Conservation (phyloP, 2,329 filamentous ascomycete genomes). For the Botrytis hyacinthi region DNA sequence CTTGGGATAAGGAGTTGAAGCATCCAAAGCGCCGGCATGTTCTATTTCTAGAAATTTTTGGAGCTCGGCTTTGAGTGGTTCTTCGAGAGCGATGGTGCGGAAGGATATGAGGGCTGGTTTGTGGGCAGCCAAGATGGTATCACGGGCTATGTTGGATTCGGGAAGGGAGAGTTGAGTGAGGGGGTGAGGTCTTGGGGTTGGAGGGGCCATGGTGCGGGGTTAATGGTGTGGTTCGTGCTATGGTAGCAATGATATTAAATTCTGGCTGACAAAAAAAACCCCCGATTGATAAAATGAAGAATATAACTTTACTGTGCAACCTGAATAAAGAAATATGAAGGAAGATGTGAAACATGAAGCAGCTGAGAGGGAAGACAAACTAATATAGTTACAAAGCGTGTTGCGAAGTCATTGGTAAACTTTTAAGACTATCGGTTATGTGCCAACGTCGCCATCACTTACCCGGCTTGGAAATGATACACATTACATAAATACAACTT, state of each 20-base stretch:
- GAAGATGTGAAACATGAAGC: not conserved
- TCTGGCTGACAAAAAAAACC: not conserved
- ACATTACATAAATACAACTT: not conserved
- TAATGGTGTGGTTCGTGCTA: not conserved
- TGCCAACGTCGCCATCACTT: not conserved
- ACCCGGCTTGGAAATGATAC: not conserved
- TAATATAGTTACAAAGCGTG: not conserved
- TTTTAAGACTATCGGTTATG: not conserved
- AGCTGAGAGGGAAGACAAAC: not conserved
- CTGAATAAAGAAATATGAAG: not conserved
- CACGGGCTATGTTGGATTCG: slow-evolving; percentile 52
- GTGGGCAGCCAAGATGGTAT: slow-evolving; percentile 42
- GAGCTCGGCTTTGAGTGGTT: slow-evolving; percentile 53
- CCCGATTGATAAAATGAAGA: too few relatives aligned
- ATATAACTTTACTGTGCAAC: not conserved
- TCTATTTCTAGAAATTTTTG: slow-evolving; percentile 49
- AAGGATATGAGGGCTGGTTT: slow-evolving; percentile 53
- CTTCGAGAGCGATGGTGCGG: slow-evolving; percentile 57
- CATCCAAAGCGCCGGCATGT: slow-evolving; percentile 42
- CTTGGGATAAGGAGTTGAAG: slow-evolving; percentile 43
- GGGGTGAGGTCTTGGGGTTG: slow-evolving; percentile 41
- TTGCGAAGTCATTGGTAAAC: not conserved
- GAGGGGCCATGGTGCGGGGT: not conserved
- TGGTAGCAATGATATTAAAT: not conserved
- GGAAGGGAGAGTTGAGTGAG: slow-evolving; percentile 46